Conservation (phyloP, 192 early-diverging fungal species). For the Linnemannia exigua region DNA sequence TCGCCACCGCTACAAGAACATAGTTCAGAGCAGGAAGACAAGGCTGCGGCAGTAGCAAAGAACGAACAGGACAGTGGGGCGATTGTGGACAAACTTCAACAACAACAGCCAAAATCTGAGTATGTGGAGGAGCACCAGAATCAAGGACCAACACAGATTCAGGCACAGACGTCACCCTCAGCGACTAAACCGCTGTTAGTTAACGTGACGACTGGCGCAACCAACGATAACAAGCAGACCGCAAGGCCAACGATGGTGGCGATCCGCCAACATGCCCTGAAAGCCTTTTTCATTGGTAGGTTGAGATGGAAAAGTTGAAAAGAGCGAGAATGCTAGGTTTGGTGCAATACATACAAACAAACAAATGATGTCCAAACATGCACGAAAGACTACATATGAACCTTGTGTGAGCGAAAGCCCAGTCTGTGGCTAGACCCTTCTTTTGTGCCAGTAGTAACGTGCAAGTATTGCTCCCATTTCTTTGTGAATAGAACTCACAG, state of each 20-base stretch:
- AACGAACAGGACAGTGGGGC: background rate
- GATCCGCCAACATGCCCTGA: constrained; percentile 35
- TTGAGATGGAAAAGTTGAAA: background rate
- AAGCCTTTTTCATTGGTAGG: constrained; percentile 8
- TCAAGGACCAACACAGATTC: background rate
- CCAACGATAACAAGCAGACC: background rate
- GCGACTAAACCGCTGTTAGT: background rate
- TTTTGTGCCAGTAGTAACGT: background rate
- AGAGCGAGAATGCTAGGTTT: background rate
- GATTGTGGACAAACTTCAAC: background rate
- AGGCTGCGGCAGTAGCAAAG: background rate
- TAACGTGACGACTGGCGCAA: background rate
- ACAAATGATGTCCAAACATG: constrained; percentile 4
- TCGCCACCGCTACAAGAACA: background rate
- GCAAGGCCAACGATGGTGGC: constrained; percentile 18
- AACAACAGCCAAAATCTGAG: background rate
- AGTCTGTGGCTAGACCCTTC: background rate
- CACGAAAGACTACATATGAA: background rate
- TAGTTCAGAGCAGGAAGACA: background rate
- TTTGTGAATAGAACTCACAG: background rate
- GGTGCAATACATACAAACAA: background rate
- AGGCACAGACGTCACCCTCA: background rate
- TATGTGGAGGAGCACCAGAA: background rate
- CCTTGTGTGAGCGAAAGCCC: background rate
- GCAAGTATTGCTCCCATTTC: background rate